Evolutionary conservation across 495 filamentous ascomycete genomes (phyloP).

Genomic region (Penicillium argentinense): DNA sequence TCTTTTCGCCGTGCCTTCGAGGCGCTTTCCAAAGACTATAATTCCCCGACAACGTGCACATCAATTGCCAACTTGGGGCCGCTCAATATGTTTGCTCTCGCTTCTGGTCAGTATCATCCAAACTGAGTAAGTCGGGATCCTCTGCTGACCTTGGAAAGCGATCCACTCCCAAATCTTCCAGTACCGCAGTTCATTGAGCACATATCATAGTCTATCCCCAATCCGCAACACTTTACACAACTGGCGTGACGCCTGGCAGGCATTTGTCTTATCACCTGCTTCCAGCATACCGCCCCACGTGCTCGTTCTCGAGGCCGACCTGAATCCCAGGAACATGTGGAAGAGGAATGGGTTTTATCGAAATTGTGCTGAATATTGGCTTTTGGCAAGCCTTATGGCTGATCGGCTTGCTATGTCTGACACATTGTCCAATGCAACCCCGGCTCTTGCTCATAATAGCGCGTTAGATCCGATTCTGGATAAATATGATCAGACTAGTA

Average conservation of each 20-base stretch:
- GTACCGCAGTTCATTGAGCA: conserved; percentile 21
- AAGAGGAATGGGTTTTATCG: conserved; percentile 20
- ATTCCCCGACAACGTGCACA: not conserved
- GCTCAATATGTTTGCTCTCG: conserved; percentile 20
- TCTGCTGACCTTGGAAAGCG: conserved; percentile 1
- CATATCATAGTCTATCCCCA: conserved; percentile 8
- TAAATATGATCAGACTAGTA: conserved; percentile 26
- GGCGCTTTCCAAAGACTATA: conserved; percentile 5
- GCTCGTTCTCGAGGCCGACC: conserved; percentile 7
- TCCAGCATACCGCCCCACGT: conserved; percentile 9
- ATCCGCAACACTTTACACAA: conserved; percentile 15
- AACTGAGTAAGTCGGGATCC: not conserved
- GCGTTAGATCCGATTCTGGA: conserved; percentile 23
- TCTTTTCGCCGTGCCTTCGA: conserved; percentile 18
- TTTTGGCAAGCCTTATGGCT: conserved; percentile 20
- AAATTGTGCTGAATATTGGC: conserved; percentile 22
- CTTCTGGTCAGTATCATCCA: conserved; percentile 8
- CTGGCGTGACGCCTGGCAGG: conserved; percentile 20
- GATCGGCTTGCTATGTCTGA: conserved; percentile 11
- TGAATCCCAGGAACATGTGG: conserved; percentile 16
- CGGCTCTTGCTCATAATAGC: conserved; percentile 9
- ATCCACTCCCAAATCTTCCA: conserved; percentile 26
- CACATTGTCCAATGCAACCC: not conserved
- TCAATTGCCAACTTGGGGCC: conserved; percentile 14
- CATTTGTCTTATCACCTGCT: conserved; percentile 3